Conservation (phyloP, 2,329 filamentous ascomycete genomes). For the Bipolaris cookei region DNA sequence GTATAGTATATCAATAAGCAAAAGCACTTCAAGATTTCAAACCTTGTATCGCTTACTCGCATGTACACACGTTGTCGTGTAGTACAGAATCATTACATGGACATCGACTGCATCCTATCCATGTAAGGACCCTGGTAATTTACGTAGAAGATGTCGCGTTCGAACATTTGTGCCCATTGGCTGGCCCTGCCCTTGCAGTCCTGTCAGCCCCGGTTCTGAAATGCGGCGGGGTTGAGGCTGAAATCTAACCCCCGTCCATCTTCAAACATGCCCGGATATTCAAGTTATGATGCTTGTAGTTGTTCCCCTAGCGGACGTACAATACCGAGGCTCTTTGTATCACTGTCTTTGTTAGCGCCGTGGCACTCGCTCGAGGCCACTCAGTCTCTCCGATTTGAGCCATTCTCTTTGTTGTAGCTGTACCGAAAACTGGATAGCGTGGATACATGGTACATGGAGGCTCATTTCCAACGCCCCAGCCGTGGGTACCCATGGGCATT, state of each 20-base stretch:
- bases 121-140: background rate
- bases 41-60: background rate
- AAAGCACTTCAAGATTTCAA: slow-evolving; percentile 18
- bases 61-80: background rate
- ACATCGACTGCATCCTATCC: background rate
- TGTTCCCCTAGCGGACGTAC: background rate
- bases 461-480: slow-evolving; percentile 14
- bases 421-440: slow-evolving; percentile 5
- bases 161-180: background rate
- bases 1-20: slow-evolving; percentile 11
- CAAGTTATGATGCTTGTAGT: background rate
- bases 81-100: background rate
- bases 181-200: background rate
- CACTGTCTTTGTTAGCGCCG: slow-evolving; percentile 4
- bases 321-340: slow-evolving; percentile 13
- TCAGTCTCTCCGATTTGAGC: background rate
- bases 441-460: slow-evolving; percentile 13
- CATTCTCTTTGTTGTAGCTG: slow-evolving; percentile 11
- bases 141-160: background rate
- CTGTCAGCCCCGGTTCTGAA: background rate
- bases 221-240: background rate
- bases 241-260: background rate
- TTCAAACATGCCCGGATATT: background rate
- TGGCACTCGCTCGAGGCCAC: slow-evolving; percentile 2
- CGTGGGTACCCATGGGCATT: slow-evolving; percentile 5